phyloP scores from a whole-genome alignment of 2,329 filamentous ascomycete genomes.

The Rhexocercosporidium sp. region DNA sequence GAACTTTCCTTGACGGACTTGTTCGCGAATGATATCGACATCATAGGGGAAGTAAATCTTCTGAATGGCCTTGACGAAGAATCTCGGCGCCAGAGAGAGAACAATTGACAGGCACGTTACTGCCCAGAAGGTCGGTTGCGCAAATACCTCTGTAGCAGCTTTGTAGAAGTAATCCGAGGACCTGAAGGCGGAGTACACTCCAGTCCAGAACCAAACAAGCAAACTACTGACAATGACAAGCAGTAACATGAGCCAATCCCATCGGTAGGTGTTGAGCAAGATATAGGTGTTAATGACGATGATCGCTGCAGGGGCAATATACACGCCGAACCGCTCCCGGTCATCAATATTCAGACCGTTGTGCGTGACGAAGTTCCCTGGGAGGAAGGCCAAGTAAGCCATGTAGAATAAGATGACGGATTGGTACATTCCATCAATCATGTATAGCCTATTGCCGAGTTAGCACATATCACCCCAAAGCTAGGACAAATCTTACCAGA shows the following conservation, averaged over 20 bases:
- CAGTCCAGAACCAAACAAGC: constrained; percentile 95
- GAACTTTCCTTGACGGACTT: constrained; percentile 83
- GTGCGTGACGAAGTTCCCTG: constrained; percentile 70
- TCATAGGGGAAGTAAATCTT: constrained; percentile 95
- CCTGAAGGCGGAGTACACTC: constrained; percentile 67
- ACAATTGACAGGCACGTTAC: constrained; percentile 78
- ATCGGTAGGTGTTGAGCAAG: constrained; percentile 93
- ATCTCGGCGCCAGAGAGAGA: constrained; percentile 85
- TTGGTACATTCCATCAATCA: constrained; percentile 94
- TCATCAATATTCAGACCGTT: constrained; percentile 80
- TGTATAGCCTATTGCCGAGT: constrained; percentile 72
- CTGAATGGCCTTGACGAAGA: constrained; percentile 83
- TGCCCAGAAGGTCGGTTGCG: constrained; percentile 85
- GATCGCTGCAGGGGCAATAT: constrained; percentile 83
- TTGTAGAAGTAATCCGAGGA: constrained; percentile 75
- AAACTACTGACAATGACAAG: constrained; percentile 83
- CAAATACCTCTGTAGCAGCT: constrained; percentile 79
- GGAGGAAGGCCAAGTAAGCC: constrained; percentile 78
- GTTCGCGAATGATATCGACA: constrained; percentile 94
- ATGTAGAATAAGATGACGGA: constrained; percentile 93
- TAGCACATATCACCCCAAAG: constrained; percentile 32
- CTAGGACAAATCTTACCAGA: constrained; percentile 71
- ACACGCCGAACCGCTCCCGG: constrained; percentile 82
- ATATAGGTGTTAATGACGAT: constrained; percentile 93
- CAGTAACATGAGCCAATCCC: constrained; percentile 94